These are phyloP conservation scores for Salvia miltiorrhiza DNA, from an alignment of 257 asterid species.

Conservation along the genomic window DNA sequence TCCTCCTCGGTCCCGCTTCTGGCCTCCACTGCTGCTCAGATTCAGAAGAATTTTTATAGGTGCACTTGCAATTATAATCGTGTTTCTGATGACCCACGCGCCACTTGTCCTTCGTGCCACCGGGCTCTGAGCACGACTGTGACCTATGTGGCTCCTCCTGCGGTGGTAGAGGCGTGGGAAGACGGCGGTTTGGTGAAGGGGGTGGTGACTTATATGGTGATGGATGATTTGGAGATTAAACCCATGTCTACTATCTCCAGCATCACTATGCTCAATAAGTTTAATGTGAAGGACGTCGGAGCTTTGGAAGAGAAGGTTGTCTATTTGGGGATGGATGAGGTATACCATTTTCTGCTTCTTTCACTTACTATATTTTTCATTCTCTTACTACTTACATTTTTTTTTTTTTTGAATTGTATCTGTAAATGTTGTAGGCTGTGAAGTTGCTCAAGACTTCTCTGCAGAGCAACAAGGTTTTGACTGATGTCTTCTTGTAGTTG, in stretches of 20 bases:
- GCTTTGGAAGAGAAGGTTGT: constrained; percentile 12
- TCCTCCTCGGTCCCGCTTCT: constrained; percentile 7
- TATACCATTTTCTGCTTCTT: background rate
- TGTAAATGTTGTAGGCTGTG: background rate
- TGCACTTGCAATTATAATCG: background rate
- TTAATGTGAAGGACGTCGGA: constrained; percentile 24
- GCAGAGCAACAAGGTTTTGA: background rate
- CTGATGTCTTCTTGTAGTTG: background rate
- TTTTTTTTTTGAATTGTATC: background rate
- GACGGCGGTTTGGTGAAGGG: constrained; percentile 42
- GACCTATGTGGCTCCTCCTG: constrained; percentile 17
- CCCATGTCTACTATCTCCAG: constrained; percentile 28
- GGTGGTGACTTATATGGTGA: constrained; percentile 25
- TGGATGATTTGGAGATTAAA: constrained; percentile 31
- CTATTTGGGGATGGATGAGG: background rate
- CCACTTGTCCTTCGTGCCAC: background rate
- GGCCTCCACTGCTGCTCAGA: background rate
- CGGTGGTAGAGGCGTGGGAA: background rate
- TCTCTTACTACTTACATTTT: background rate
- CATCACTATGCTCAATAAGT: constrained; percentile 20
- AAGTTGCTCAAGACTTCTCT: background rate
- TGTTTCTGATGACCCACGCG: background rate
- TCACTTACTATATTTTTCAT: too few relatives aligned
- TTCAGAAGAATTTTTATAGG: background rate
- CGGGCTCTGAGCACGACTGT: rapidly evolving